Percentiles rank a stretch among this genome's conserved stretches.
These are phyloP conservation scores for Hypholoma fasciculare DNA, from an alignment of 768 basidiomycete genomes.

Conservation along the genomic window DNA sequence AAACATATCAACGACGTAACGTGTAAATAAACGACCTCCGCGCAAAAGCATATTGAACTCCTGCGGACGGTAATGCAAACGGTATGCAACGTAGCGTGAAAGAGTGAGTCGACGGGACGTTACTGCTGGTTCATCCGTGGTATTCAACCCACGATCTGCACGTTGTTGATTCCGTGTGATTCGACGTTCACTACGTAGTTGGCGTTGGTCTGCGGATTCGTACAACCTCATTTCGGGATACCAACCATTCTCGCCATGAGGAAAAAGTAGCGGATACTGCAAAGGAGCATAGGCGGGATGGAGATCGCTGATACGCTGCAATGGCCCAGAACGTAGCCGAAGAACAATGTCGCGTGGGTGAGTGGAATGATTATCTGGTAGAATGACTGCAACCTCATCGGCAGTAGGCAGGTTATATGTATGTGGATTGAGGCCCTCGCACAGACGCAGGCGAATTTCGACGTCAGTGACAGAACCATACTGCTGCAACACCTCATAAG, in stretches of 20 bases:
- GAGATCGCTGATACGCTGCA: constrained; percentile 21
- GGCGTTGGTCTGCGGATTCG: constrained; percentile 17
- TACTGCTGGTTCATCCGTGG: no score
- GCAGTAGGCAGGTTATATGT: constrained; percentile 44
- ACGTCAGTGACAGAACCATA: constrained; percentile 17
- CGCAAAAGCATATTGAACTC: constrained; percentile 31
- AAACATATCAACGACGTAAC: constrained; percentile 41
- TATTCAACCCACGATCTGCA: no score
- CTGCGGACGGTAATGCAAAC: constrained; percentile 22
- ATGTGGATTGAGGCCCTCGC: constrained; percentile 25
- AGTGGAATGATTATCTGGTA: constrained; percentile 31
- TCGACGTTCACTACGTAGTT: no score
- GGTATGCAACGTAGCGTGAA: constrained; percentile 29
- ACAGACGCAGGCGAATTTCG: constrained; percentile 14
- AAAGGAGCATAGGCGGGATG: constrained; percentile 22
- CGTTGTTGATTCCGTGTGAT: no score
- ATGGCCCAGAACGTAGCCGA: constrained; percentile 5
- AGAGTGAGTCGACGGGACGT: constrained; percentile 29
- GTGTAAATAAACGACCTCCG: constrained; percentile 37
- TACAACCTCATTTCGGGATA: constrained; percentile 29
- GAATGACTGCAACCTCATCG: constrained; percentile 35
- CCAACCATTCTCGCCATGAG: constrained; percentile 12
- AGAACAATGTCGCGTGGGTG: constrained; percentile 8
- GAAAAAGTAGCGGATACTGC: constrained; percentile 24
- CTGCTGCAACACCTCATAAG: constrained; percentile 29